Evolutionary conservation across 2,329 filamentous ascomycete species (phyloP), one percentile per base, ranked within the genome.

Genomic region (Claviceps arundinis): DNA sequence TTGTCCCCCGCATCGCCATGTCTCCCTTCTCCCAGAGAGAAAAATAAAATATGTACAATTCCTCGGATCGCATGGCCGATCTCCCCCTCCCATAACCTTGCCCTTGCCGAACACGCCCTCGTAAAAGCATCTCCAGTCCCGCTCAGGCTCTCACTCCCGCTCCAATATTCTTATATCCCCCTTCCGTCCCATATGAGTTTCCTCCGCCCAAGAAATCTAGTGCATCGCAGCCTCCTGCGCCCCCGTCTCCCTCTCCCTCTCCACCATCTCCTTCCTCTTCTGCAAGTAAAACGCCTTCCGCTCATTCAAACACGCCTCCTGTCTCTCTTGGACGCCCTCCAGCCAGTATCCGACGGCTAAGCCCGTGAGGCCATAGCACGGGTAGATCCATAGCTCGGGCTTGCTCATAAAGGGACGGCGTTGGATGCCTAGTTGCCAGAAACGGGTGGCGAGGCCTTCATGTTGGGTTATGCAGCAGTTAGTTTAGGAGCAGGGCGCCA

Each of bases 371-470:
- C 84, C 90, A 71, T 93, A 98, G 61, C 91, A 72, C 52, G 93
- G 93, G 74, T 95, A 98, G 50, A 82, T 89, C 86, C 89, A 94
- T 64, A 95, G 81, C 52, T 85, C 86, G 66, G 85, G 77, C 64
- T 78, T 81, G 72, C 85, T 84, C 78, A 97, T 88, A 70, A 96
- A 84, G 50, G 91, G 93, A 57, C 90, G 89, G 89, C 95, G 95
- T 75, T 98, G 89, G 68, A 98, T 93, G 65, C 91, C 93, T 68
- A 98, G 84, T 72, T 97, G 93, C 88, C 90, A 96, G 71, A 93
- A 80, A 62, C 91, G 87, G 65, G 90, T 85, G 66, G 87, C 89
- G 63, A 96, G 73, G 76, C 93, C 93, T 98, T 62, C 54, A 48
- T 42, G 47, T 30, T 30, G 24, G 26, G 8, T 30, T 8, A 30